Evolutionary conservation across 2,329 filamentous ascomycete species (phyloP), one percentile per base, ranked within the genome.

Genomic region (Cadophora sp.): DNA sequence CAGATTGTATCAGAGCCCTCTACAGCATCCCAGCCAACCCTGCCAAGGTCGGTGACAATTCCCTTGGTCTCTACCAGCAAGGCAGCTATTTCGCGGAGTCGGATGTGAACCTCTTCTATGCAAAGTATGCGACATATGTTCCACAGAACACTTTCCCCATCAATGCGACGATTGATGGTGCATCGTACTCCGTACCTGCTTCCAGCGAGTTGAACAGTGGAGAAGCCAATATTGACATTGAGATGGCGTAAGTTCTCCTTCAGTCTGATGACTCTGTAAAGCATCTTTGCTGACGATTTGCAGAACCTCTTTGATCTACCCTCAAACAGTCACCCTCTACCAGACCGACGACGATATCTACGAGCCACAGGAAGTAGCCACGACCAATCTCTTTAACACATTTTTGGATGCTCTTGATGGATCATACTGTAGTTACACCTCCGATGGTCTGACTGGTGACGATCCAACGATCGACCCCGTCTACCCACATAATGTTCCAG

Each of bases 381-480:
- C 70, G 0, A 70, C 68, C 8, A 73, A 72, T 37, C 51, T 68
- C 26, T 76, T 77, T 68, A 77, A 77, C 40, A 77, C 73, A 11
- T 77, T 76, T 62, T 67, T 77, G 16, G 75, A 76, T 66, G 74
- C 74, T 46, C 62, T 77, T 19, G 75, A 77, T 65, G 74, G 74
- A 22, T 75, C 73, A 26, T 84, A 84, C 74, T 84, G 83, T 74
- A 82, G 76, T 2, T 83, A 83, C 62, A 77, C 73, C n/a, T 80
- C 81, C 8, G 82, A 79, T 61, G 81, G 81, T 24, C 79, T 81
- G 61, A 82, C 78, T 3, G 82, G 82, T 26, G 71, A 76, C 31
- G 75, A 80, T 53, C 79, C 79, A 11, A 64, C 70, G 8, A 77
- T 83, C 34, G 83, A 84, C 65, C 79, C 81, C 1, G 75, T 78